A percentile compares a stretch with the other conserved stretches of the same genome.
Evolutionary conservation across 805 yeast genomes (phyloP).

Genomic region (Maudiozyma bulderi): DNA sequence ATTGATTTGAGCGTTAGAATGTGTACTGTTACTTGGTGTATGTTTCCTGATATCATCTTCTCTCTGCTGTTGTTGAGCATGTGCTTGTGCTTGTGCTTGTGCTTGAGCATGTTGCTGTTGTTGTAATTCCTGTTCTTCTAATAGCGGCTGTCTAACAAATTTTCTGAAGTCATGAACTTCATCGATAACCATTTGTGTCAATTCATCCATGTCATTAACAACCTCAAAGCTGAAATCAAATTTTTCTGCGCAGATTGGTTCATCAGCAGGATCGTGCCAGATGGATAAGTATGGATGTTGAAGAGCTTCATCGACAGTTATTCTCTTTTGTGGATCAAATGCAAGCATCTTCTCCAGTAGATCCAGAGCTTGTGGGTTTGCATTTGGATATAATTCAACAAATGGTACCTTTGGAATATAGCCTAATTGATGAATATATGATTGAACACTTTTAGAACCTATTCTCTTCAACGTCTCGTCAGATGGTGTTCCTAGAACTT

Average conservation of each 20-base stretch:
- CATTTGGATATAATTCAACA: slow-evolving; percentile 61
- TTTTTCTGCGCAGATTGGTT: slow-evolving; percentile 68
- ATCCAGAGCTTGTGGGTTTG: slow-evolving; percentile 82
- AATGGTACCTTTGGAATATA: slow-evolving; percentile 74
- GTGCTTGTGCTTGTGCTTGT: slow-evolving; percentile 17
- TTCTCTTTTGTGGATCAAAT: slow-evolving; percentile 77
- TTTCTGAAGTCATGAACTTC: slow-evolving; percentile 74
- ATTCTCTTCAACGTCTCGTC: slow-evolving; percentile 57
- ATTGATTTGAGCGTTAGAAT: slow-evolving; percentile 19
- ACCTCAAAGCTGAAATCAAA: slow-evolving; percentile 86
- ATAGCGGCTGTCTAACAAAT: slow-evolving; percentile 68
- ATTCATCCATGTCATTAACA: slow-evolving; percentile 64
- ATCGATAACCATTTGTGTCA: slow-evolving; percentile 68
- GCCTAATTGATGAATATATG: slow-evolving; percentile 81
- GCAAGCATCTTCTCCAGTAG: slow-evolving; percentile 67
- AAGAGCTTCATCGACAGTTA: slow-evolving; percentile 81
- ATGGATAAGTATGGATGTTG: slow-evolving; percentile 78
- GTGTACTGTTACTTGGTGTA: background rate
- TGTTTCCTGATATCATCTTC: slow-evolving; percentile 1
- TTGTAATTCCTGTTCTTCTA: slow-evolving; percentile 37
- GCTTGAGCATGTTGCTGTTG: slow-evolving; percentile 15
- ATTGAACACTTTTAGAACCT: slow-evolving; percentile 84
- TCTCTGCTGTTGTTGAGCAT: slow-evolving; percentile 16
- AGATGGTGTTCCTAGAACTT: slow-evolving; percentile 86
- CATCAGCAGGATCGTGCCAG: slow-evolving; percentile 93